A percentile compares a stretch with the other conserved stretches of the same genome.
Evolutionary conservation across 129 eudicot species (phyloP).

Genomic region (Heracleum sosnowskyi): DNA sequence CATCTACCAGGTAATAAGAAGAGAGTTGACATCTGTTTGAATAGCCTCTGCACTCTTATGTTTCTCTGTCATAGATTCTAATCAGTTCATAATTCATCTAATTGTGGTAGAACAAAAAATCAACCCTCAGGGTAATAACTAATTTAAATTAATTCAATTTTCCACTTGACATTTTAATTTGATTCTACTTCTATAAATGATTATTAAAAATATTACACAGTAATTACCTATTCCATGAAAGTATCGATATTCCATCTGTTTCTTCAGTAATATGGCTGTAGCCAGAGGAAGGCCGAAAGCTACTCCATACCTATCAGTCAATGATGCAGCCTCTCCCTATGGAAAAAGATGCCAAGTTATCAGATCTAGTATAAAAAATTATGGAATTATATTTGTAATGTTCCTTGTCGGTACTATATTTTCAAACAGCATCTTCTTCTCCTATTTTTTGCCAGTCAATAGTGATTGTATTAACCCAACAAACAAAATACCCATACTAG

Average conservation of each 20-base stretch:
- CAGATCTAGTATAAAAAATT: neutral
- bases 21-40: neutral
- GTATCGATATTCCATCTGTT: slow-evolving; percentile 63
- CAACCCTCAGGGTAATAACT: neutral
- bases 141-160: neutral
- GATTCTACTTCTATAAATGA: neutral
- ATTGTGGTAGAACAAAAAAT: neutral
- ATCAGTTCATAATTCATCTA: neutral
- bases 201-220: neutral
- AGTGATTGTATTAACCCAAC: too few species aligned
- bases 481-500: too few species aligned
- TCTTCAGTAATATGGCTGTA: slow-evolving; percentile 60
- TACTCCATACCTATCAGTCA: slow-evolving; percentile 78
- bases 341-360: slow-evolving; percentile 17
- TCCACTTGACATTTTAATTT: neutral
- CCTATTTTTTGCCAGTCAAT: too few species aligned
- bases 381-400: neutral
- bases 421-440: neutral
- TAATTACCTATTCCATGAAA: slow-evolving; percentile 89
- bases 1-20: neutral
- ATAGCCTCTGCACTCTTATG: neutral
- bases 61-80: neutral
- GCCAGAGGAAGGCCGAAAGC: slow-evolving; percentile 76
- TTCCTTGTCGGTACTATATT: neutral
- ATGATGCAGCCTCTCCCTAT: slow-evolving; percentile 93